A percentile compares a stretch with the other conserved stretches of the same genome.
phyloP scores from a whole-genome alignment of 305 asterid species.

The Stenogyne calaminthoides region DNA sequence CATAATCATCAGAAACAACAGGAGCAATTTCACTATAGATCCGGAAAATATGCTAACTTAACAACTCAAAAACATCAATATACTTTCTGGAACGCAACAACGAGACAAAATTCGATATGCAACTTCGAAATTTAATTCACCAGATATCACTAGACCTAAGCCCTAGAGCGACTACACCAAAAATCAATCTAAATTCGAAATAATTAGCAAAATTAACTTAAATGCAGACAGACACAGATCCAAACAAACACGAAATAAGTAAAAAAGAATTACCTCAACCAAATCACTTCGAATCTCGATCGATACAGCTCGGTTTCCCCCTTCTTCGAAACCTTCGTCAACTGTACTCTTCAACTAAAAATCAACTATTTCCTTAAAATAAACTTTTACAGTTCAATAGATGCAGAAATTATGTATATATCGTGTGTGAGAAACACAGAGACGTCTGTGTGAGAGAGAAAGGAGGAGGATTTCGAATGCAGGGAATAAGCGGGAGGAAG shows the following conservation, averaged over 20 bases:
- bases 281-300: conserved; percentile 19
- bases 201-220: neutral
- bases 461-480: conserved; percentile 38
- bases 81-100: neutral
- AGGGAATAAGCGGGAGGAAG: conserved; percentile 49
- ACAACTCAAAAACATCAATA: neutral
- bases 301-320: conserved; percentile 34
- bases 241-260: conserved; percentile 16
- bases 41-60: conserved; percentile 5
- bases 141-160: neutral
- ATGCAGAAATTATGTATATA: neutral
- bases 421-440: conserved; percentile 11
- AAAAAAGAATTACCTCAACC: conserved; percentile 18
- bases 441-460: neutral
- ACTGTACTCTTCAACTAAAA: conserved; percentile 3
- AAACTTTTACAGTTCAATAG: conserved; percentile 6
- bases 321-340: neutral
- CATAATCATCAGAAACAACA: neutral
- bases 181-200: neutral
- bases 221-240: neutral
- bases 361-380: conserved; percentile 7
- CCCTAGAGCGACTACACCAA: conserved; percentile 13
- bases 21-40: conserved; percentile 6
- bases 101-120: neutral
- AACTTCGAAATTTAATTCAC: neutral